Evolutionary conservation across 768 basidiomycete genomes (phyloP), one percentile per base, ranked within the genome.

Genomic region (Cystofilobasidium ferigula): DNA sequence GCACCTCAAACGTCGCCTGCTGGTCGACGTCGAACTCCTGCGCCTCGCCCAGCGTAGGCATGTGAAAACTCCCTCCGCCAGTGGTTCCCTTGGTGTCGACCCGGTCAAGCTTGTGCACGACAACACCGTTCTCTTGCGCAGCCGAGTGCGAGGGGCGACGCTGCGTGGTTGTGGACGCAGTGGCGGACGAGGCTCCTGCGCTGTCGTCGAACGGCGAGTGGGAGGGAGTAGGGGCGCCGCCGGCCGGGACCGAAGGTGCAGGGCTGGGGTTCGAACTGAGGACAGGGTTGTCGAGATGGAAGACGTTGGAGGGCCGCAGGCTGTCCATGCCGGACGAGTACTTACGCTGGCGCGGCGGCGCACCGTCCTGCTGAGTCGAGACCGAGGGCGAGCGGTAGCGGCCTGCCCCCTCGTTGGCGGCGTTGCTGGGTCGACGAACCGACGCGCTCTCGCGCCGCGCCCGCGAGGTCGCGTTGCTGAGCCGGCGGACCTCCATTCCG

Each of bases 131-230:
- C 60, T 61, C 43, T 48, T 62, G 35, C 47, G 61, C 22, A 20
- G 26, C n/a, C n/a, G 62, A 63, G 62, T 63, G 62, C 24, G 62
- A 63, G 4, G 62, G 62, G 13, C 62, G 62, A 26, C 62, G 62
- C 2, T 28, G 36, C 36, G 40, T 43, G 0, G 62, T 32, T 13
- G 51, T 54, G 13, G 51, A 54, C 28, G 51, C 20, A 1, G 28
- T 10, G 30, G 28, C 5, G 28, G 51, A 28, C 51, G 51, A 5
- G 16, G 47, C 47, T 20, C n/a, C 3, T 2, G 10, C 13, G 14
- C 24, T n/a, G 24, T 48, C 26, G n/a, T 10, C 47, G 24, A 48
- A n/a, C 22, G 22, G 47, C n/a, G 47, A 48, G 26, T 4, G 47
- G 22, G 47, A n/a, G 22, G 10, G 47, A 4, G 47, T 20, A 8